phyloP scores from a whole-genome alignment of 73 alveolate species.

The Paramecium octaurelia region DNA sequence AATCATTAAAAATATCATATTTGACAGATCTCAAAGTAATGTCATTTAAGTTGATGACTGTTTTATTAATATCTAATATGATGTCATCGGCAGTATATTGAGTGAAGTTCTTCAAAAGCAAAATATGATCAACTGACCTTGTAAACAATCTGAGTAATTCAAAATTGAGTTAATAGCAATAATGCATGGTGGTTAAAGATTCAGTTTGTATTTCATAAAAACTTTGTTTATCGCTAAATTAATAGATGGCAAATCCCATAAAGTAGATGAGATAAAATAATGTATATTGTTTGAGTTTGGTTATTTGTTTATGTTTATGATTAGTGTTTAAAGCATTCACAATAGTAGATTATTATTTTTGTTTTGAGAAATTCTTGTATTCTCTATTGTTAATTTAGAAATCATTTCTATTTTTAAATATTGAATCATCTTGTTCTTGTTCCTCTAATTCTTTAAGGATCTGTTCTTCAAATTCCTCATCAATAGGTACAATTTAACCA shows the following conservation, averaged over 20 bases:
- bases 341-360: not conserved
- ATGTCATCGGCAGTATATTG: not conserved
- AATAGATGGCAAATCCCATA: not conserved
- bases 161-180: not conserved
- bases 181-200: not conserved
- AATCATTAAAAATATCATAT: not conserved
- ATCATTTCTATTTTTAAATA: not conserved
- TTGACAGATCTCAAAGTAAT: not conserved
- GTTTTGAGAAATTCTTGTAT: not conserved
- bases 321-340: not conserved
- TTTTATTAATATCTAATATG: not conserved
- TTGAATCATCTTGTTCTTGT: not conserved
- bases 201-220: not conserved
- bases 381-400: not conserved
- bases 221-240: not conserved
- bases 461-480: slow-evolving; percentile 1
- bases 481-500: not conserved
- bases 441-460: not conserved
- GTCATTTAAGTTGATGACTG: not conserved
- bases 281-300: not conserved
- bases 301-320: not conserved
- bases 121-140: not conserved
- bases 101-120: not conserved
- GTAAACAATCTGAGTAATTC: not conserved
- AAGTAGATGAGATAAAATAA: not conserved